phyloP scores from a whole-genome alignment of 352 stramenopile species.

The Globisporangium spiculum region DNA sequence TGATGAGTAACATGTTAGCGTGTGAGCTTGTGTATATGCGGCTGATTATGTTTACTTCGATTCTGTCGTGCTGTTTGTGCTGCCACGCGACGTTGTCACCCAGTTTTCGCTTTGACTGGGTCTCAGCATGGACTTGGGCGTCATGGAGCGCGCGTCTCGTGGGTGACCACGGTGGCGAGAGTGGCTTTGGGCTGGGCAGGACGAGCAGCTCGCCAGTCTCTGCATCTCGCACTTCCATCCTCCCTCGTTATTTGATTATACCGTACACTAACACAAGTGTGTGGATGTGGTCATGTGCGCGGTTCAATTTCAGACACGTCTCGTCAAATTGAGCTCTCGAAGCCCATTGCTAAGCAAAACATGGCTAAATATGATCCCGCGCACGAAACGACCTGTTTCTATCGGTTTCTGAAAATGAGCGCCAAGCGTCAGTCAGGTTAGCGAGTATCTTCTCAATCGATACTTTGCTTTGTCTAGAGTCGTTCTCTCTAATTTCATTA shows the following conservation, averaged over 20 bases:
- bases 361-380: neutral
- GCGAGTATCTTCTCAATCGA: neutral
- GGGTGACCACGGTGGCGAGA: neutral
- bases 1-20: neutral
- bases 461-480: neutral
- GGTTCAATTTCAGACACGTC: neutral
- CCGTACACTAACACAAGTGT: neutral
- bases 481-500: neutral
- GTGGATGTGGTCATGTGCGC: neutral
- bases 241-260: neutral
- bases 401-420: neutral
- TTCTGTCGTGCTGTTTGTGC: constrained; percentile 35
- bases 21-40: neutral
- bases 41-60: constrained; percentile 32
- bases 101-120: constrained; percentile 50
- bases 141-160: constrained; percentile 3
- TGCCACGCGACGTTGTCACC: constrained; percentile 54
- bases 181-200: constrained; percentile 15
- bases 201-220: constrained; percentile 62
- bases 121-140: constrained; percentile 37
- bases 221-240: constrained; percentile 47
- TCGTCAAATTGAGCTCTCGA: neutral
- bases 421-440: neutral
- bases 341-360: neutral
- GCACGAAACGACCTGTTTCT: neutral